phyloP scores from a whole-genome alignment of 345 rosid genomes.

The Nephelium lappaceum region DNA sequence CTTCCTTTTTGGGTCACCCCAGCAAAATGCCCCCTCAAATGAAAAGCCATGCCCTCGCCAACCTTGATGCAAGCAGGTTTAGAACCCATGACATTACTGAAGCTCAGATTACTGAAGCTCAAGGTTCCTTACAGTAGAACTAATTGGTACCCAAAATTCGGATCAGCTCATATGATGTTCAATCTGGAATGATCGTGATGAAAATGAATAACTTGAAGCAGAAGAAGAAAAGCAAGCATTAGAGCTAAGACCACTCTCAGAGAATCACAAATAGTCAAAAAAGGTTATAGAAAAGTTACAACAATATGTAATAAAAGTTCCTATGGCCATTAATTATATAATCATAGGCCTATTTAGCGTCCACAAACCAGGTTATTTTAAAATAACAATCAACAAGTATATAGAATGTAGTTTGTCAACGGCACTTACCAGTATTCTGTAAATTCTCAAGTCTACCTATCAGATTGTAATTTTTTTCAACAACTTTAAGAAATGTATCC shows the following conservation, averaged over 20 bases:
- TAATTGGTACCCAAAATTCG: too few relatives aligned
- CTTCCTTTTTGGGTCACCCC: neutral
- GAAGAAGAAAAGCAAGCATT: neutral
- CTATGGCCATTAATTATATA: neutral
- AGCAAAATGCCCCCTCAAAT: too few relatives aligned
- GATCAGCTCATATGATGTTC: neutral
- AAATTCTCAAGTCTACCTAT: constrained; percentile 62
- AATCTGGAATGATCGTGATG: neutral
- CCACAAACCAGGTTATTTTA: neutral
- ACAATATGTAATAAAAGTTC: neutral
- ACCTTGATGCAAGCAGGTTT: neutral
- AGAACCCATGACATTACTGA: neutral
- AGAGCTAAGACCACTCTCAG: neutral
- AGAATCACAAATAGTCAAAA: neutral
- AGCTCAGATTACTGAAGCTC: neutral
- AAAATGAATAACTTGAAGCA: neutral
- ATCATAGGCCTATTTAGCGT: neutral
- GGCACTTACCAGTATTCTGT: constrained; percentile 60
- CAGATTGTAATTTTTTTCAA: constrained; percentile 63
- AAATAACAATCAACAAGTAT: constrained; percentile 4
- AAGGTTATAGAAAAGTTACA: neutral
- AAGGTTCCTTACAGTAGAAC: neutral
- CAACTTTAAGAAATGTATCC: constrained; percentile 53
- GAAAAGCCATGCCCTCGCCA: neutral
- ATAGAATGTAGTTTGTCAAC: neutral